Percentiles rank a stretch among this genome's conserved stretches.
These are phyloP conservation scores for Sisymbrium irio DNA, from an alignment of 345 rosid species.

Conservation along the genomic window DNA sequence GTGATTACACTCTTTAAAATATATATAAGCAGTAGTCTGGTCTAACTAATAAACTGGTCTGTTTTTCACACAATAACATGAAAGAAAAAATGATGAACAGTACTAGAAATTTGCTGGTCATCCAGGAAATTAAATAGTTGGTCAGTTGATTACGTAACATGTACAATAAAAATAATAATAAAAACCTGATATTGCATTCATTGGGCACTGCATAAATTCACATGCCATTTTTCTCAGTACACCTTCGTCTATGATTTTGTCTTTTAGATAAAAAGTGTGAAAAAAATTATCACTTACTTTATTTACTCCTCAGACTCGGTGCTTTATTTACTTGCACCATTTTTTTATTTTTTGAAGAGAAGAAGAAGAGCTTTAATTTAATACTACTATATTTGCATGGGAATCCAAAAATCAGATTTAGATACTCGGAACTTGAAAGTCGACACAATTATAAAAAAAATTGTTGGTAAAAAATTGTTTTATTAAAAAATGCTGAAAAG, in stretches of 20 bases:
- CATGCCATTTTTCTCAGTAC: slow-evolving; percentile 20
- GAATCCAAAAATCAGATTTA: slow-evolving; percentile 23
- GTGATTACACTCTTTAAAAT: too few species aligned
- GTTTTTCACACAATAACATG: neutral
- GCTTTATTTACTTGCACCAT: neutral
- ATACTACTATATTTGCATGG: slow-evolving; percentile 17
- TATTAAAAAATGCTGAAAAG: slow-evolving; percentile 6
- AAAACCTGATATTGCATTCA: slow-evolving; percentile 27
- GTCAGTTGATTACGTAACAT: slow-evolving; percentile 32
- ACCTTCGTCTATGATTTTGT: neutral
- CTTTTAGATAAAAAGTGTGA: neutral
- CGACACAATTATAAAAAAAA: slow-evolving; percentile 5
- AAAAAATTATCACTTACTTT: neutral
- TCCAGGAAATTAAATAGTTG: slow-evolving; percentile 15
- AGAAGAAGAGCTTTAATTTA: neutral
- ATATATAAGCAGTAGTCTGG: too few species aligned
- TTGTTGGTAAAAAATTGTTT: neutral
- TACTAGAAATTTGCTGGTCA: neutral
- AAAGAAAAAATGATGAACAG: neutral
- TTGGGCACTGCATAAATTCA: slow-evolving; percentile 31
- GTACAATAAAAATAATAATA: slow-evolving; percentile 1
- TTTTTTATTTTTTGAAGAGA: neutral
- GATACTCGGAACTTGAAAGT: slow-evolving; percentile 24
- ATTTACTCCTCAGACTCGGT: neutral
- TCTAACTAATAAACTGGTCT: too few species aligned